Base-by-base conservation (phyloP, 2,329 filamentous ascomycete genomes). In the Sarocladium kiliense region DNA sequence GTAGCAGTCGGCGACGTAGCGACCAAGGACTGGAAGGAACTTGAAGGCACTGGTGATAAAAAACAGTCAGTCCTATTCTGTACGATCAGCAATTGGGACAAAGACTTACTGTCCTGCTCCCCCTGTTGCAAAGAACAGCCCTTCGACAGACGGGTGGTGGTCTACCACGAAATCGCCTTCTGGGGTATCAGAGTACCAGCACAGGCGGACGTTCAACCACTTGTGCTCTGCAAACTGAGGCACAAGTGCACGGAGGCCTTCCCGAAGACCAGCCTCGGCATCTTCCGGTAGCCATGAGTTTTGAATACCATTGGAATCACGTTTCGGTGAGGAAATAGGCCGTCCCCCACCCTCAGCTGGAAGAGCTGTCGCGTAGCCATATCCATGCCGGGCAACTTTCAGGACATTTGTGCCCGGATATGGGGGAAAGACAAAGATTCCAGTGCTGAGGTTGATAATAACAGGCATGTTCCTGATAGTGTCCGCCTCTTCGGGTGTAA, bases 141-240 rank as follows among this genome's bases (percentile, higher is more conserved):
- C 68, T 1, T 79, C 72, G 1, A 30, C 19, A 9, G 4, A 36
- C 36, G 26, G 21, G 10, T 49, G 23, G 12, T 79, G 72, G 19
- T 78, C 76, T 23, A 86, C 74, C 45, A 86, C 74, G 63, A 86
- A 87, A 59, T 87, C 79, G 1, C 81, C 82, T n/a, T 75, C 74
- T 0, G 81, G 81, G 56, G 84, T 86, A 67, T 86, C 84, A 3
- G 78, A 82, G 61, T 86, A 86, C 83, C 83, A 86, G 61, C 84
- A 86, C 41, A 86, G 66, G 3, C 81, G 70, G 5, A 75, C 77
- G 11, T 72, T 68, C 11, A 70, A 64, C 68, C 84, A 85, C 0
- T 74, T 72, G 4, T 80, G 68, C 1, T 6, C 14, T 6, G 69
- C 75, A 55, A 85, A 73, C 12, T 74, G 68, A 0, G 84, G 81